Evolutionary conservation across 106 monocot genomes (phyloP).

Genomic region (Allium fistulosum): DNA sequence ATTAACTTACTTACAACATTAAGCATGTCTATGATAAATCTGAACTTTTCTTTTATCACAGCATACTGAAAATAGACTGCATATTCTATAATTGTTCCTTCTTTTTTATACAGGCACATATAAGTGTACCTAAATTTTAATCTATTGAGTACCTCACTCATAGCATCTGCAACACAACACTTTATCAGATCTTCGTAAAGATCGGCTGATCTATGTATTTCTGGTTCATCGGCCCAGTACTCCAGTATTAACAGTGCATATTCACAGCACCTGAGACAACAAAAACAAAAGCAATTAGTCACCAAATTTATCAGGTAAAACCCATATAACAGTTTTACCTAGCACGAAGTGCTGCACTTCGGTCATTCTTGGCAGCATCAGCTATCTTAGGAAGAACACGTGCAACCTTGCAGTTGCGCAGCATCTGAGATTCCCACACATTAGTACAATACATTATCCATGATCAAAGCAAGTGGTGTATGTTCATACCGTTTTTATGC

Average conservation of each 20-base stretch:
- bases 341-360: conserved; percentile 92
- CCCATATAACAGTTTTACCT: conserved; percentile 32
- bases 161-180: conserved; percentile 99
- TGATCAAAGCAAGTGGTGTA: background rate
- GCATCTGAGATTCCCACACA: conserved; percentile 45
- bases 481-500: conserved; percentile 86
- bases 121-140: too few relatives aligned
- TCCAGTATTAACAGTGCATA: conserved; percentile 95
- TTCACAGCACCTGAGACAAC: conserved; percentile 82
- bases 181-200: conserved; percentile 95
- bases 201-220: conserved; percentile 91
- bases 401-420: conserved; percentile 94
- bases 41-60: too few relatives aligned
- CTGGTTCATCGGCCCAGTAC: conserved; percentile 99
- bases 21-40: too few relatives aligned
- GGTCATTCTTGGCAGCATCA: conserved; percentile 89
- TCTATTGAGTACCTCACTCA: conserved; percentile 70
- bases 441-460: background rate
- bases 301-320: too few relatives aligned
- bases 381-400: conserved; percentile 83
- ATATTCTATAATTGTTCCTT: too few relatives aligned
- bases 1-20: too few relatives aligned
- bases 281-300: background rate
- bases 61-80: too few relatives aligned
- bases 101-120: too few relatives aligned